Percentiles rank a stretch among this genome's conserved stretches.
Evolutionary conservation across 2,329 filamentous ascomycete genomes (phyloP).

Genomic region (Aaosphaeria arxii): DNA sequence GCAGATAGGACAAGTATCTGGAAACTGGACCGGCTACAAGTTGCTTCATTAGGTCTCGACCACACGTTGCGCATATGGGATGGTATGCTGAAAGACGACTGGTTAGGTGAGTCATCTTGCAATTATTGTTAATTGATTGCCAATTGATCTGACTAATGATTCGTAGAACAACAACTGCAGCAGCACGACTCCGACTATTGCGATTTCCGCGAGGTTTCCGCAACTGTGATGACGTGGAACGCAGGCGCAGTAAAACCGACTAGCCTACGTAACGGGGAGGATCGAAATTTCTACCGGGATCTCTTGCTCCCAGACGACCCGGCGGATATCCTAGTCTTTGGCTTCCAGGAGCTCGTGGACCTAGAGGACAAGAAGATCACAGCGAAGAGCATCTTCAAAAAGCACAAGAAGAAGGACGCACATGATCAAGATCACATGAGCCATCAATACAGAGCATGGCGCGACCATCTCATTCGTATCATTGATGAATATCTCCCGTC

Average conservation of each 20-base stretch:
- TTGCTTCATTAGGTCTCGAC: conserved; percentile 83
- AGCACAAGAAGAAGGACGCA: conserved; percentile 75
- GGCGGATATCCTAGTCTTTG: conserved; percentile 90
- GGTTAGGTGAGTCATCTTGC: conserved; percentile 59
- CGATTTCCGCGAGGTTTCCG: conserved; percentile 76
- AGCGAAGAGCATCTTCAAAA: conserved; percentile 87
- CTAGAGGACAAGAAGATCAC: conserved; percentile 96
- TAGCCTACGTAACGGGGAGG: conserved; percentile 69
- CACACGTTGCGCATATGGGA: conserved; percentile 87
- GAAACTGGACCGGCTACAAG: conserved; percentile 78
- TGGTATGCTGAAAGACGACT: conserved; percentile 87
- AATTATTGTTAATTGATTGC: background rate
- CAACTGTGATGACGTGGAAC: conserved; percentile 91
- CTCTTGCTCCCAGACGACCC: conserved; percentile 72
- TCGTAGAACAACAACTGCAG: conserved; percentile 76
- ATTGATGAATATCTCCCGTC: conserved; percentile 80
- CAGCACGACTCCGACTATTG: conserved; percentile 78
- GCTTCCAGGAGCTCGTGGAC: conserved; percentile 97
- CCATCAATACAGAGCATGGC: conserved; percentile 95
- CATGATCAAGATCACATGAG: conserved; percentile 88
- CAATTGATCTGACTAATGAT: conserved; percentile 14
- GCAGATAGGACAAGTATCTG: conserved; percentile 81
- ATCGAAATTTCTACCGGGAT: conserved; percentile 76
- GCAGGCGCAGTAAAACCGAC: conserved; percentile 92
- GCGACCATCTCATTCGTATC: conserved; percentile 78